Evolutionary conservation across 1,284 basidiomycete species (phyloP), one percentile per base, ranked within the genome.

Genomic region (Microbotryum intermedium): DNA sequence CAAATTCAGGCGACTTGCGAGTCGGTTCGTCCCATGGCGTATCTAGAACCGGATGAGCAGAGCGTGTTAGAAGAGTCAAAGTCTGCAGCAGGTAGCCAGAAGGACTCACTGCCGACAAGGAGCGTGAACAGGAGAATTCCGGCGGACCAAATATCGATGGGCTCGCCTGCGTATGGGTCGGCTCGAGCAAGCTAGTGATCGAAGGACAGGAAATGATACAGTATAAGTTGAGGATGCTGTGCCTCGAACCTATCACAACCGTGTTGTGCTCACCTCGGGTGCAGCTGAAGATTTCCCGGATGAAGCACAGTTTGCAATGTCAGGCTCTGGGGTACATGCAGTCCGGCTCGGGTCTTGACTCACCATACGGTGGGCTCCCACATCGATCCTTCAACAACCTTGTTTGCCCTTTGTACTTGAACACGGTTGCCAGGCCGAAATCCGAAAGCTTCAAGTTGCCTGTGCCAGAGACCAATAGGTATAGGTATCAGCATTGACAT

Each of bases 11-110:
- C 64, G 87, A 90, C 23, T 80, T 79, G 1, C 75, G 72, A 0
- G 91, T 91, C 4, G 94, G 92, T 72, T 95, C 88, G 72, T 97
- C 94, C 94, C 94, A 98, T 1, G 94, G 95, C 0, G 94, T 97
- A 73, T 95, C 91, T 95, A 59, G 0, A 39, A 4, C 26, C n/a
- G n/a, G n/a, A n/a, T n/a, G n/a, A n/a, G 21, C 20, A 42, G n/a
- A 1, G 28, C 20, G 6, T 16, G n/a, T 21, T 10, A 52, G 21
- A 20, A 43, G 23, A 13, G 25, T 11, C 49, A 47, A 44, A 21
- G 8, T 50, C 47, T 29, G 18, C 34, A 20, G 28, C 49, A 43
- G 34, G 49, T 18, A 45, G 11, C 23, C 47, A 25, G 6, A 18
- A 21, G 2, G 1, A 81, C 90, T 69, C 73, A 93, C 92, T 97